These are phyloP conservation scores for Mrakia gelida DNA, from an alignment of 768 basidiomycete genomes.

Conservation along the genomic window DNA sequence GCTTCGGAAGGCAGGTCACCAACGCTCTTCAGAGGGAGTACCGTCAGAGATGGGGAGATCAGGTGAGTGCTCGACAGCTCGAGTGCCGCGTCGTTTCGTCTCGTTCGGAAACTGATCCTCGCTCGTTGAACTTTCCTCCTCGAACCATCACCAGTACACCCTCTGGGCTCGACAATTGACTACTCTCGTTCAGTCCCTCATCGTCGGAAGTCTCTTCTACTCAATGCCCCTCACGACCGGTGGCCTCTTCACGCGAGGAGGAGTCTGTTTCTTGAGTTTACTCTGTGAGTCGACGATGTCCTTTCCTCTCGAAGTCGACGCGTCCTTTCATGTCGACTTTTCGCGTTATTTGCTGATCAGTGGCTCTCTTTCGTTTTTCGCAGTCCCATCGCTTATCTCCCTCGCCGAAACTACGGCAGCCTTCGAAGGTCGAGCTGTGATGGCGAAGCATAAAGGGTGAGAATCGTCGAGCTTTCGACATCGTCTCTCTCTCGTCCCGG, in stretches of 20 bases:
- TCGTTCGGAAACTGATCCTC: too few relatives aligned
- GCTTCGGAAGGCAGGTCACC: conserved; percentile 37
- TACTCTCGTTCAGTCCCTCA: conserved; percentile 17
- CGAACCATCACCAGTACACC: not conserved
- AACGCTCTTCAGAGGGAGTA: conserved; percentile 39
- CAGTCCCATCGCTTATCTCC: conserved; percentile 11
- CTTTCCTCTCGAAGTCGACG: too few relatives aligned
- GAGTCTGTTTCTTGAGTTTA: conserved; percentile 2
- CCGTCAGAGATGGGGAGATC: conserved; percentile 41
- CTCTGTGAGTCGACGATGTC: not conserved
- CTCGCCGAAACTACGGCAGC: conserved; percentile 26
- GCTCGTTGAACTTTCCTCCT: not conserved
- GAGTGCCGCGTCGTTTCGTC: not conserved
- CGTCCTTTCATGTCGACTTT: too few relatives aligned
- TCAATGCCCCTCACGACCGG: conserved; percentile 2
- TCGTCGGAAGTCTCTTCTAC: conserved; percentile 23
- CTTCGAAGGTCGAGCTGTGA: conserved; percentile 16
- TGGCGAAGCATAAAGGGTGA: conserved; percentile 26
- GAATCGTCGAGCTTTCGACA: not conserved
- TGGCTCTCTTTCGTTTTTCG: not conserved
- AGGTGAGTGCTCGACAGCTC: not conserved
- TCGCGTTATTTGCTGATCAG: not conserved
- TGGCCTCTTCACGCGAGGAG: conserved; percentile 7
- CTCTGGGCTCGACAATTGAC: conserved; percentile 21
- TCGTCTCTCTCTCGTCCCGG: not conserved